A percentile compares a stretch with the other conserved stretches of the same genome.
phyloP scores from a whole-genome alignment of 768 basidiomycete genomes.

The Pleurotus tuber-regium region DNA sequence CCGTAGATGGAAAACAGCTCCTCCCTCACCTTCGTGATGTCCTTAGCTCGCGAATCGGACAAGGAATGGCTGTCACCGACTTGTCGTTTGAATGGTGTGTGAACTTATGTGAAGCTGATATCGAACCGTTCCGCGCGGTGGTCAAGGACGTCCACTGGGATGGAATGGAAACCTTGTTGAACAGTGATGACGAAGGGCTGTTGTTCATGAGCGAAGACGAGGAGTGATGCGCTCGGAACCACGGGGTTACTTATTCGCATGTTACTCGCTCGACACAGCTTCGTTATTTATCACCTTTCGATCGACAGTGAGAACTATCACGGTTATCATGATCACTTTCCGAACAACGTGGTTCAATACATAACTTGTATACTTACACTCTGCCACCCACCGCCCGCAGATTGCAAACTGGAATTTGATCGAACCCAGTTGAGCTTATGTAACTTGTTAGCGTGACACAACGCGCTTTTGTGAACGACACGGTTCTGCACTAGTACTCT shows the following conservation, averaged over 20 bases:
- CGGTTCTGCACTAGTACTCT: no score
- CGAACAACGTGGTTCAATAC: no score
- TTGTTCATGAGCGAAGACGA: not conserved
- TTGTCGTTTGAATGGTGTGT: slow-evolving; percentile 27
- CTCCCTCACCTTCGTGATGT: slow-evolving; percentile 18
- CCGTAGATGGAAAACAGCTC: not conserved
- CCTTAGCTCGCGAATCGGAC: slow-evolving; percentile 30
- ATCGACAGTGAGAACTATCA: no score
- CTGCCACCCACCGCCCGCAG: no score
- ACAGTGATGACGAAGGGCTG: slow-evolving; percentile 18
- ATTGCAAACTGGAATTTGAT: no score
- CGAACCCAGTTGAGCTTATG: no score
- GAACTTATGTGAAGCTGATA: slow-evolving; percentile 17
- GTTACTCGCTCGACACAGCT: no score
- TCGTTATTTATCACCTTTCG: no score
- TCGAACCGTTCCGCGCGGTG: slow-evolving; percentile 24
- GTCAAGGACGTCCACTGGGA: slow-evolving; percentile 36
- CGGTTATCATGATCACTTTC: no score
- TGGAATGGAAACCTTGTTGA: slow-evolving; percentile 21
- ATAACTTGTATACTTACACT: no score
- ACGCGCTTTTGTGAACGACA: no score
- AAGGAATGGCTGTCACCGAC: slow-evolving; percentile 25
- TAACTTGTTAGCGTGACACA: no score
- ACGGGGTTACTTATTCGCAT: not conserved
- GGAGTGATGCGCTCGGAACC: not conserved